Base-by-base conservation (phyloP, 2,329 filamentous ascomycete genomes). In the Pseudodiploospora longispora region DNA sequence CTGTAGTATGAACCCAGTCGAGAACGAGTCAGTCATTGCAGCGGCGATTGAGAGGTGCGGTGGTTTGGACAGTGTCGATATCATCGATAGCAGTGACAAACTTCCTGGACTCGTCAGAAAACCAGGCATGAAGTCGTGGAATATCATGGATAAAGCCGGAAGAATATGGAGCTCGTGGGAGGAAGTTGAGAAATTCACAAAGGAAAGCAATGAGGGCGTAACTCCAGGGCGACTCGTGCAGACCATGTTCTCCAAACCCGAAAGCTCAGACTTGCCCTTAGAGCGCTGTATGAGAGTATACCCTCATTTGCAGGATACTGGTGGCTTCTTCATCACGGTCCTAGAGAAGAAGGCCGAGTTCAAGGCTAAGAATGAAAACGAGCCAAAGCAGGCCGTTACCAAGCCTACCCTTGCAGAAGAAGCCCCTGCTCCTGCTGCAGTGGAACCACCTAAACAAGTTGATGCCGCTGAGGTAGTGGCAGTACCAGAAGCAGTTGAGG, bases 1-100 rank as follows among this genome's bases (percentile, higher is more conserved):
- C 19, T 98, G 93, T 75, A 96, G 89, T 65, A 88, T 98, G 86
- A 98, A 98, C 67, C 93, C 93, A 0, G 81, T 97, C 29, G 93
- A 98, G 71, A 95, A 98, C 59, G 93, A 98, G 67, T 84, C 93
- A 6, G 89, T 97, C 10, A 73, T 98, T 48, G 82, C 87, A 1
- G 83, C 85, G 28, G 93, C 93, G 8, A 90, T 98, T 55, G 85
- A 89, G 55, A 79, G 90, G 45, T 97, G 90, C 58, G 93, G 93
- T 50, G 93, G 93, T 3, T 67, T 79, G 4, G 74, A 76, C 10
- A 93, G 90, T 59, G 85, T 98, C 40, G 78, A 85, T 52, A 82
- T 98, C 37, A 65, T 97, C 44, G 88, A 96, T 63, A 93, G 85
- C 66, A 85, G 81, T 59, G 75, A 86, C 52, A 74, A 85, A 59